Conservation (phyloP, 441 rosid species). For the Caryocar brasiliense region DNA sequence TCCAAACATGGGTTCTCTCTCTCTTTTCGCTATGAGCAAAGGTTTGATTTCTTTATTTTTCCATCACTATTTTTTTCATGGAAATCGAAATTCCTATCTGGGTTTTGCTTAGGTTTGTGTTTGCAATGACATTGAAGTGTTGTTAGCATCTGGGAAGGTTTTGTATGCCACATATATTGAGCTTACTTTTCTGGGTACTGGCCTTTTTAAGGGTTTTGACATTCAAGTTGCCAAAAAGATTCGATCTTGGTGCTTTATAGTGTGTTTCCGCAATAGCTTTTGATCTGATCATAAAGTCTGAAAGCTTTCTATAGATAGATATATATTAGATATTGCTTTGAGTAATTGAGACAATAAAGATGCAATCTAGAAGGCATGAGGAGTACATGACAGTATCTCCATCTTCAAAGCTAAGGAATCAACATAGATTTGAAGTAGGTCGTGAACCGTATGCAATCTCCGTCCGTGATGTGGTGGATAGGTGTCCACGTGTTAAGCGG, state of each 20-base stretch:
- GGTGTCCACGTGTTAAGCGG: constrained; percentile 15
- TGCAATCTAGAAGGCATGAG: constrained; percentile 40
- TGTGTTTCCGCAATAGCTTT: too few relatives aligned
- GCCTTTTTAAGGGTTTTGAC: constrained; percentile 6
- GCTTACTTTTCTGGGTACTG: neutral
- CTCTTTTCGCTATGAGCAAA: neutral
- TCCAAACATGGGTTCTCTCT: constrained; percentile 6
- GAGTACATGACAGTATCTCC: constrained; percentile 22
- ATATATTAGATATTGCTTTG: neutral
- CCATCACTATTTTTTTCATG: neutral
- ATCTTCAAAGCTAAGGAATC: constrained; percentile 23
- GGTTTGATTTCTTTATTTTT: constrained; percentile 10
- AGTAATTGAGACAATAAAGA: constrained; percentile 16
- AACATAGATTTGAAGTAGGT: constrained; percentile 18
- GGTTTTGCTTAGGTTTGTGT: constrained; percentile 1
- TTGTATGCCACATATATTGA: too few relatives aligned
- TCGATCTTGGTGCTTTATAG: too few relatives aligned
- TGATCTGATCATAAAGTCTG: neutral
- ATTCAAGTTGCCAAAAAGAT: neutral
- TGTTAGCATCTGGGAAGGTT: neutral
- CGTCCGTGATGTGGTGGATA: constrained; percentile 14
- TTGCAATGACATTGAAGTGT: neutral
- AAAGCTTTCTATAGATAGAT: neutral
- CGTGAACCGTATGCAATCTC: constrained; percentile 15
- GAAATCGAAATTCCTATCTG: constrained; percentile 3